Evolutionary conservation across 768 basidiomycete genomes (phyloP).

Genomic region (Boletus patriciae): DNA sequence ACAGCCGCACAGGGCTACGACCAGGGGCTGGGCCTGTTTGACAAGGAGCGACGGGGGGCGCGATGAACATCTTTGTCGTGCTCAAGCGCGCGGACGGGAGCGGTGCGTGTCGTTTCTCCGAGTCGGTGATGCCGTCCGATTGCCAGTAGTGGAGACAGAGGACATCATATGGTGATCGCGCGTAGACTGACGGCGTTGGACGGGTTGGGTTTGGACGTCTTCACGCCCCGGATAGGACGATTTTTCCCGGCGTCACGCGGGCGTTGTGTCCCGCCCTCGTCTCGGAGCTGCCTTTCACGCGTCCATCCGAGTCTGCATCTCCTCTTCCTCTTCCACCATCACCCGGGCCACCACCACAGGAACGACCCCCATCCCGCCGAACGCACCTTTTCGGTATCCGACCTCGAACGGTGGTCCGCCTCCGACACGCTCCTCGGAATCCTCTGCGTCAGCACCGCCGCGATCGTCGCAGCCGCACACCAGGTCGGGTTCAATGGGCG

Average conservation of each 20-base stretch:
- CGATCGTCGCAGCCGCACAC: slow-evolving; percentile 69
- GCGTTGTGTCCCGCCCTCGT: slow-evolving; percentile 78
- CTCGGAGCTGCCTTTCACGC: slow-evolving; percentile 49
- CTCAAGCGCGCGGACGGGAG: slow-evolving; percentile 55
- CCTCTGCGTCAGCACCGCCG: slow-evolving; percentile 85
- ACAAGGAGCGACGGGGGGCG: slow-evolving; percentile 54
- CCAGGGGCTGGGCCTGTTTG: slow-evolving; percentile 78
- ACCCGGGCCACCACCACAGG: neutral
- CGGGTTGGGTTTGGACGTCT: slow-evolving; percentile 57
- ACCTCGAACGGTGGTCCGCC: slow-evolving; percentile 54
- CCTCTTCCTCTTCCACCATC: neutral
- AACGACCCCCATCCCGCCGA: slow-evolving; percentile 48
- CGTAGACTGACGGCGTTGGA: neutral
- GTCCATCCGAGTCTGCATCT: no score
- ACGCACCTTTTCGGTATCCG: slow-evolving; percentile 55
- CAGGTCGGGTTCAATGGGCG: slow-evolving; percentile 71
- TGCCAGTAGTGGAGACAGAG: no score
- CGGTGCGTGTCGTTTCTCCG: slow-evolving; percentile 34
- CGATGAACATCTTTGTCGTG: slow-evolving; percentile 82
- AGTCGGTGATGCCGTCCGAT: no score
- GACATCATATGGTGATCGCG: no score
- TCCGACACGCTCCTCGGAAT: slow-evolving; percentile 75
- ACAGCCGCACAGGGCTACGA: slow-evolving; percentile 70
- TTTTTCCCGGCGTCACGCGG: slow-evolving; percentile 90
- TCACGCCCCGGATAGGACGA: slow-evolving; percentile 91